Percentiles rank a stretch among this genome's conserved stretches.
Evolutionary conservation across 2,329 filamentous ascomycete genomes (phyloP).

Genomic region (Fusarium sp.): DNA sequence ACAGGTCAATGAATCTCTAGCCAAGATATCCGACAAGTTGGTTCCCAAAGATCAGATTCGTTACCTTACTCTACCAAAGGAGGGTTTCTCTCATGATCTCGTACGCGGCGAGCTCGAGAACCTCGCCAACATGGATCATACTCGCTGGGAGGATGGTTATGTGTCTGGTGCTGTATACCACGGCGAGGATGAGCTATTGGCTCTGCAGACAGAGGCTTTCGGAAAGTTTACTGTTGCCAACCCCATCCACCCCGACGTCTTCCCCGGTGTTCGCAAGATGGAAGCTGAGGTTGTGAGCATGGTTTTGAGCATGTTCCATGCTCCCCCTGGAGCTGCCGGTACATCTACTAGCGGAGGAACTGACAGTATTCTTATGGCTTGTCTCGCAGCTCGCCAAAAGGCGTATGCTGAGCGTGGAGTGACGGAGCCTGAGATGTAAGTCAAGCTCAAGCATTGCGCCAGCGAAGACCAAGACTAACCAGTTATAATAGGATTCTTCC

Average conservation of each 20-base stretch:
- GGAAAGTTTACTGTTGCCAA: slow-evolving; percentile 95
- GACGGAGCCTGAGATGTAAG: slow-evolving; percentile 93
- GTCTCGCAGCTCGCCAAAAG: slow-evolving; percentile 89
- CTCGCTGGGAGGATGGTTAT: slow-evolving; percentile 93
- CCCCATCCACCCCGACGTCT: slow-evolving; percentile 97
- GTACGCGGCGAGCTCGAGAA: slow-evolving; percentile 82
- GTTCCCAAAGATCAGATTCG: slow-evolving; percentile 78
- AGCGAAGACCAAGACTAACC: slow-evolving; percentile 21
- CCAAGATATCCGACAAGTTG: slow-evolving; percentile 85
- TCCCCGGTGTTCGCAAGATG: slow-evolving; percentile 98
- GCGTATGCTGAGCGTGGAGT: slow-evolving; percentile 86
- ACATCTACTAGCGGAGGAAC: slow-evolving; percentile 94
- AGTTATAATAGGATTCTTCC: slow-evolving; percentile 79
- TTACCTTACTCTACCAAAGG: slow-evolving; percentile 80
- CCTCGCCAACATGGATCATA: slow-evolving; percentile 89
- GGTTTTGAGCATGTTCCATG: slow-evolving; percentile 91
- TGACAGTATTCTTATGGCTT: slow-evolving; percentile 97
- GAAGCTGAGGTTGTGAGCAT: slow-evolving; percentile 98
- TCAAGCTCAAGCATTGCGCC: slow-evolving; percentile 16
- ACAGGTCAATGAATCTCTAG: slow-evolving; percentile 82
- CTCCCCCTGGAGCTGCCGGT: slow-evolving; percentile 84
- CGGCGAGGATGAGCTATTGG: slow-evolving; percentile 82
- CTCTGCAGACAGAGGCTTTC: slow-evolving; percentile 92
- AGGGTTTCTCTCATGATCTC: slow-evolving; percentile 83
- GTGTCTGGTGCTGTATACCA: slow-evolving; percentile 98